Conservation (phyloP, 2,329 filamentous ascomycete species). For the Immersiporthe knoxdaviesiana region DNA sequence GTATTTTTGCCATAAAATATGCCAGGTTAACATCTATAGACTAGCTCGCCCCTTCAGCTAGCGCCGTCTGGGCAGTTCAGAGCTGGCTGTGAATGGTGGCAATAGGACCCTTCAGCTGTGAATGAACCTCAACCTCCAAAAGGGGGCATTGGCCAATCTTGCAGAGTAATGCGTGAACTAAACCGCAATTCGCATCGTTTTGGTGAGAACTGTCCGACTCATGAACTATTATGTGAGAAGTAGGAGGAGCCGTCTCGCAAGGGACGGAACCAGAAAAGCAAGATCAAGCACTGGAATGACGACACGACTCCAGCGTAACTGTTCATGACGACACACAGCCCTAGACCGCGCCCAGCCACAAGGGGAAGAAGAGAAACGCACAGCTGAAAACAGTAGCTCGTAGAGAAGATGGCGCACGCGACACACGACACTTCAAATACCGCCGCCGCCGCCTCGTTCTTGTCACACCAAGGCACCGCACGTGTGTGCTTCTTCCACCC, state of each 20-base stretch:
- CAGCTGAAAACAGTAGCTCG: neutral
- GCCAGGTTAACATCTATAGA: neutral
- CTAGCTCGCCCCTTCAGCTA: neutral
- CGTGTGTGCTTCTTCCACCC: neutral
- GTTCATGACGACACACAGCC: conserved; percentile 26
- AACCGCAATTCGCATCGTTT: neutral
- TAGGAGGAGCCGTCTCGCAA: neutral
- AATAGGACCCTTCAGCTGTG: neutral
- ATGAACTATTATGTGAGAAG: no score
- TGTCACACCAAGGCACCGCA: neutral
- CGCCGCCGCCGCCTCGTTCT: neutral
- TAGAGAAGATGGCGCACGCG: neutral
- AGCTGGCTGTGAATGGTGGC: neutral
- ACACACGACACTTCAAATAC: neutral
- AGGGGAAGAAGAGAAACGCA: neutral
- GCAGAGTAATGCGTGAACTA: conserved; percentile 1
- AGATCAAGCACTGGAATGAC: conserved; percentile 17
- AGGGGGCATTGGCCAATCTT: neutral
- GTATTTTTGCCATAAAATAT: neutral
- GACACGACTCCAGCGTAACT: conserved; percentile 25
- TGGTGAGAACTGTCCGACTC: no score
- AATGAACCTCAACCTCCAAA: neutral
- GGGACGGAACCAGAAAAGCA: conserved; percentile 1
- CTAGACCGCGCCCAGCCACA: conserved; percentile 15
- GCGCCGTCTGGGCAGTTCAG: neutral